A percentile compares a stretch with the other conserved stretches of the same genome.
Conservation (phyloP, 2,329 filamentous ascomycete species). For the Cercospora nicotianae region DNA sequence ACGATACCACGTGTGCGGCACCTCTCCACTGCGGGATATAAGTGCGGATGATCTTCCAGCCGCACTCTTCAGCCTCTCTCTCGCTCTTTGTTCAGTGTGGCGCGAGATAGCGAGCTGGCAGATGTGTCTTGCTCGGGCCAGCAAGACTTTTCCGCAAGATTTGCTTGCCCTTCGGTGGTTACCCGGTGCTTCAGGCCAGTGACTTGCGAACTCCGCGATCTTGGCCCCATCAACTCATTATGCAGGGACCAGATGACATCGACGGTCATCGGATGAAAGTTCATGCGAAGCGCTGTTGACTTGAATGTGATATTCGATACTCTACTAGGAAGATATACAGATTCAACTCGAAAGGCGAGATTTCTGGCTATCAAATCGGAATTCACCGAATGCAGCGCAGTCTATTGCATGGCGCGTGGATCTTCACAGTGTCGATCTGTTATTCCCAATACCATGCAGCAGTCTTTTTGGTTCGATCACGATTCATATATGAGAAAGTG, state of each 20-base stretch:
- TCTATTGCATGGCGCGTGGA: background rate
- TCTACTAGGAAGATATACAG: background rate
- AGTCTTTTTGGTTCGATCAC: background rate
- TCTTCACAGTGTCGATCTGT: background rate
- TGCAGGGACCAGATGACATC: conserved; percentile 5
- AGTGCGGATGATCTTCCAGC: conserved; percentile 3
- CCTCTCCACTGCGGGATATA: conserved; percentile 1
- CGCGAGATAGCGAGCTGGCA: background rate
- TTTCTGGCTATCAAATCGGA: background rate
- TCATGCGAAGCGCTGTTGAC: background rate
- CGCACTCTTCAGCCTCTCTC: background rate
- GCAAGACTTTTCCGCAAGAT: conserved; percentile 3
- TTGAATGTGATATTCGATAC: background rate
- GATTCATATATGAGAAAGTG: background rate
- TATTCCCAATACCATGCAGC: background rate
- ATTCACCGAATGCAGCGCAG: background rate
- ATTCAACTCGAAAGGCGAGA: background rate
- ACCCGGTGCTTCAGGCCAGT: conserved; percentile 2
- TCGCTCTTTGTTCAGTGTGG: background rate
- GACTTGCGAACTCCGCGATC: conserved; percentile 3
- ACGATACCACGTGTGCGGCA: background rate
- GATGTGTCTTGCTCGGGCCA: background rate
- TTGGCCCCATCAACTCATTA: background rate
- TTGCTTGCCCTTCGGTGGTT: background rate
- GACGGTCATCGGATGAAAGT: background rate